Evolutionary conservation across 352 stramenopile genomes (phyloP), one percentile per base, ranked within the genome.

Genomic region (Globisporangium cederbergense): DNA sequence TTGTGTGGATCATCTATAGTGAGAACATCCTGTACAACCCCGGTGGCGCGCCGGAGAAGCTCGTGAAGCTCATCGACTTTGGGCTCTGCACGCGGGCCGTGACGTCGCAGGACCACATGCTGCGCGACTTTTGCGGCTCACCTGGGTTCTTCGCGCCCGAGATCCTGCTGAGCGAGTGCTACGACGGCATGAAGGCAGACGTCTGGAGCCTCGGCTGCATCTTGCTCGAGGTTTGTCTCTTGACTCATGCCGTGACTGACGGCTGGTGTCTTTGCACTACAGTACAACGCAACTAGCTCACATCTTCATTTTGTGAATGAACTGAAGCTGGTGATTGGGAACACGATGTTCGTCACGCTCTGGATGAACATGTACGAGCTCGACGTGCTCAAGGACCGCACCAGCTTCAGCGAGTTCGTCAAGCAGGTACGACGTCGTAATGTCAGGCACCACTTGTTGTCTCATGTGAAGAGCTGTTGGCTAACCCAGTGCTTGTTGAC

Each of bases 151-250:
- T 96, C 52, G 87, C 87, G 0, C 89, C 89, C 0, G 89, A 96
- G 54, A 86, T 96, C 53, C 68, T 94, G 25, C 59, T 91, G 0
- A 60, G 75, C 0, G 75, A 88, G 10, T 66, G 61, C 25, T 94
- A 96, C 60, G 83, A 93, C 34, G 86, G 84, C 43, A 65, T 77
- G 34, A 89, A 88, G 52, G 87, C 83, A 10, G 90, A 97, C 49
- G 68, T 95, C 20, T 97, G 90, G 90, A 93, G 81, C 43, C 60
- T 96, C 18, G 88, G 87, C 2, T 96, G 86, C 66, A 91, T 97
- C 16, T 60, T 96, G 7, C 72, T 97, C 14, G 90, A 91, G 77
- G 79, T 89, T 47, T 5, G 51, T 65, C n/a, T 22, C 10, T 55
- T 42, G 36, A 11, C 9, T 14, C 9, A 20, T 25, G 8, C 28